phyloP scores from a whole-genome alignment of 805 yeast species.

The Pichia membranifaciens region DNA sequence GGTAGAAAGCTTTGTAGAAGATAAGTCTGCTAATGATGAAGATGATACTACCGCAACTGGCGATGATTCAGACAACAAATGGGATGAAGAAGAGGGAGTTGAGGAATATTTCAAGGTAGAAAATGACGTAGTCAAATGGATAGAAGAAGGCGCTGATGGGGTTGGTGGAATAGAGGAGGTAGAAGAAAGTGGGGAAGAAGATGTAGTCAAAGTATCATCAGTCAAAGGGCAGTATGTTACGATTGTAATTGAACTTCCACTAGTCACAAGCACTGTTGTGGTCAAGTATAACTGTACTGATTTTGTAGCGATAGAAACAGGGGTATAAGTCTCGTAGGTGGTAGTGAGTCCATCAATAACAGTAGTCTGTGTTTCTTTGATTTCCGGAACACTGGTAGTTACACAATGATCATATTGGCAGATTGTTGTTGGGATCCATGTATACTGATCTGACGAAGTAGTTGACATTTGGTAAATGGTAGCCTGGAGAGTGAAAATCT shows the following conservation, averaged over 20 bases:
- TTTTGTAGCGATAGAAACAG: not conserved
- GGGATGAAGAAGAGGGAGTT: no score
- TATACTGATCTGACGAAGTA: slow-evolving; percentile 4
- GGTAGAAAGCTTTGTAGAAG: not conserved
- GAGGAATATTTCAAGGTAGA: no score
- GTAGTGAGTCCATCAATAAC: slow-evolving; percentile 1
- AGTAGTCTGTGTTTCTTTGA: not conserved
- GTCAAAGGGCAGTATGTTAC: slow-evolving; percentile 20
- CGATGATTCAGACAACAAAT: no score
- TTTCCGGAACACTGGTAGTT: slow-evolving; percentile 11
- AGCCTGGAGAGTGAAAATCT: not conserved
- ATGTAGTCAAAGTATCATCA: slow-evolving; percentile 1
- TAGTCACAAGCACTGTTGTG: slow-evolving; percentile 13
- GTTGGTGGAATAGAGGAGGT: not conserved
- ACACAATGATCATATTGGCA: slow-evolving; percentile 11
- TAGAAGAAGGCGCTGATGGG: no score
- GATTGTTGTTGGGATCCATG: slow-evolving; percentile 10
- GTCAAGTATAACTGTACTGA: slow-evolving; percentile 10
- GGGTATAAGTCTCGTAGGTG: slow-evolving; percentile 5
- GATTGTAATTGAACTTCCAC: slow-evolving; percentile 15
- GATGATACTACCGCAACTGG: no score
- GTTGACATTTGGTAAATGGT: slow-evolving; percentile 10
- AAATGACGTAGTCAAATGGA: no score
- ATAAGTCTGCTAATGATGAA: no score
- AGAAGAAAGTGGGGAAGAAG: not conserved